Conservation (phyloP, 1,139 yeast species). For the Candida labiduridarum region DNA sequence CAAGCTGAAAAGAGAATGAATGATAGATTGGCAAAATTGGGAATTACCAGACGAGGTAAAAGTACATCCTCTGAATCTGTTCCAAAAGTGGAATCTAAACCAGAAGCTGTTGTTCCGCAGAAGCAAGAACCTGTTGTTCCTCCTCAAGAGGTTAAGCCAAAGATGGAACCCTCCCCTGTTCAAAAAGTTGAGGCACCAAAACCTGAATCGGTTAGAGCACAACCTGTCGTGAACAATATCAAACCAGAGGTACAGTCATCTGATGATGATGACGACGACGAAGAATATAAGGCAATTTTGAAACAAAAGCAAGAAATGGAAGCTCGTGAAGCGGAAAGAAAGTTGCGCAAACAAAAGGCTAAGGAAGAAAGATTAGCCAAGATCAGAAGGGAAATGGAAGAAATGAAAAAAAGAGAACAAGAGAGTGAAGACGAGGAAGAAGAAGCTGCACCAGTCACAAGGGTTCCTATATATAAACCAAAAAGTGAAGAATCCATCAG, state of each 20-base stretch:
- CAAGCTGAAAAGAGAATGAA: conserved; percentile 91
- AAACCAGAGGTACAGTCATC: conserved; percentile 20
- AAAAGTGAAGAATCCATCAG: conserved; percentile 11
- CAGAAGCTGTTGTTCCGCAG: not conserved
- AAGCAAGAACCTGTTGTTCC: conserved; percentile 3
- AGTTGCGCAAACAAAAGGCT: conserved; percentile 43
- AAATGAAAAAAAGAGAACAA: conserved; percentile 39
- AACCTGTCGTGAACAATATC: conserved; percentile 5
- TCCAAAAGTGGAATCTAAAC: conserved; percentile 1
- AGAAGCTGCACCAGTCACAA: conserved; percentile 22
- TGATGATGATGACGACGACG: conserved; percentile 44
- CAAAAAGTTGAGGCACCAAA: conserved; percentile 6
- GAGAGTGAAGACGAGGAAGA: conserved; percentile 42
- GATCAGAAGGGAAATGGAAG: conserved; percentile 66
- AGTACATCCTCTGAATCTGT: conserved; percentile 9
- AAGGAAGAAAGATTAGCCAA: conserved; percentile 64
- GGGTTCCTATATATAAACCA: conserved; percentile 23
- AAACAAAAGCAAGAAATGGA: conserved; percentile 53
- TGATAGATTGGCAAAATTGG: conserved; percentile 84
- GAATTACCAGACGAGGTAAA: conserved; percentile 45
- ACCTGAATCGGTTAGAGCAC: conserved; percentile 7
- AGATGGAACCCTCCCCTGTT: conserved; percentile 6
- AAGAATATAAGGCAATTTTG: conserved; percentile 48
- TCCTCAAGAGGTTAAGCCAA: conserved; percentile 3
- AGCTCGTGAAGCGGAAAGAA: conserved; percentile 49